Percentiles rank a stretch among this genome's conserved stretches.
Evolutionary conservation across 139 green algal genomes (phyloP).

Genomic region (Zygnema circumcarinatum): DNA sequence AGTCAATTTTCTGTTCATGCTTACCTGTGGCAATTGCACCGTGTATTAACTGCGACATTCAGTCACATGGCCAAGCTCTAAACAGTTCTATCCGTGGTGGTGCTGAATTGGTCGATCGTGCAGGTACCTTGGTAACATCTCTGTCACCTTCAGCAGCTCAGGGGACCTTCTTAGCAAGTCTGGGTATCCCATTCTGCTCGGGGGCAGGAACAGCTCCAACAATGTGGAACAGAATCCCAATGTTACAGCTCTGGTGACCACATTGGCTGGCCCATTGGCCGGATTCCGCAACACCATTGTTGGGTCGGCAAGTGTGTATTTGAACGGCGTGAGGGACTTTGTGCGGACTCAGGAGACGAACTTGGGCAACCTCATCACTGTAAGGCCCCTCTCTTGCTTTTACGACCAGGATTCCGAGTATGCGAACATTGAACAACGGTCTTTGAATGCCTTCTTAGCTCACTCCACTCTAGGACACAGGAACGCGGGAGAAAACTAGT

Average conservation of each 20-base stretch:
- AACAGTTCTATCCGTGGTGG: too few relatives aligned
- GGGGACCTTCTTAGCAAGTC: not conserved
- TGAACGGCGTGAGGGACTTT: not conserved
- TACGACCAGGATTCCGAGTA: too few relatives aligned
- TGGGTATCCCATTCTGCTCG: constrained; percentile 48
- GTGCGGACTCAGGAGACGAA: constrained; percentile 44
- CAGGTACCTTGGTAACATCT: constrained; percentile 55
- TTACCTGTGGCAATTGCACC: too few relatives aligned
- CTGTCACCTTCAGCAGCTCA: constrained; percentile 7
- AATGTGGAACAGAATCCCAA: constrained; percentile 9
- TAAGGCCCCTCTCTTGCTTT: not conserved
- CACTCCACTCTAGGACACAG: too few relatives aligned
- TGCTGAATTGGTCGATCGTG: too few relatives aligned
- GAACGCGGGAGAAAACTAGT: too few relatives aligned
- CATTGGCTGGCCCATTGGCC: not conserved
- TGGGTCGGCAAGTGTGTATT: not conserved
- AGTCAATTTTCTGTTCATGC: too few relatives aligned
- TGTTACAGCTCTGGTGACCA: not conserved
- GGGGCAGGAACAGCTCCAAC: constrained; percentile 13
- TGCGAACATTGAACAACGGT: too few relatives aligned
- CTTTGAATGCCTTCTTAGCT: too few relatives aligned
- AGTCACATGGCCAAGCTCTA: too few relatives aligned
- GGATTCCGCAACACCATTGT: not conserved
- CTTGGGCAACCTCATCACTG: constrained; percentile 58
- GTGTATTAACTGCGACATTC: too few relatives aligned